phyloP scores from a whole-genome alignment of 495 filamentous ascomycete species.

The Chaetomidium leptoderma region DNA sequence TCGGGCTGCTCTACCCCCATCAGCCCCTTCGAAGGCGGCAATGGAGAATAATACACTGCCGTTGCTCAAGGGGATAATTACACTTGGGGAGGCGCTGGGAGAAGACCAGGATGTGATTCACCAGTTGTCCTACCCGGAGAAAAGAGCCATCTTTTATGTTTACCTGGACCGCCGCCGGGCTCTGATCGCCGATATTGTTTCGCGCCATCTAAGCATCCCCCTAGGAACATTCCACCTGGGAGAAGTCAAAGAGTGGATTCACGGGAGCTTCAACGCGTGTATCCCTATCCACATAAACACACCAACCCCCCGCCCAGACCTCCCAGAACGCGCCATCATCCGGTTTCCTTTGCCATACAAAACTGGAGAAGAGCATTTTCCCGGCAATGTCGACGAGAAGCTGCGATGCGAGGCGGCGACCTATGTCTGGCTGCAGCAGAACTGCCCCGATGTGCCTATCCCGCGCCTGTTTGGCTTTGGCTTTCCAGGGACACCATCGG shows the following conservation, averaged over 20 bases:
- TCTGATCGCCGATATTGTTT: background rate
- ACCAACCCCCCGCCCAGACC: background rate
- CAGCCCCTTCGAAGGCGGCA: too few relatives aligned
- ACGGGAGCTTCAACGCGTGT: slow-evolving; percentile 43
- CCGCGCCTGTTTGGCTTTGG: slow-evolving; percentile 36
- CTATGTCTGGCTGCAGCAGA: slow-evolving; percentile 36
- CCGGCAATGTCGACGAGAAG: slow-evolving; percentile 42
- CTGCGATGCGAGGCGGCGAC: slow-evolving; percentile 32
- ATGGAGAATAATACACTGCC: background rate
- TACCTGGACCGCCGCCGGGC: background rate
- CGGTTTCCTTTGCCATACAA: slow-evolving; percentile 34
- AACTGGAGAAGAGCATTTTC: slow-evolving; percentile 30
- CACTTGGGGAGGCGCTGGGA: background rate
- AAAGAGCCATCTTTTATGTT: background rate
- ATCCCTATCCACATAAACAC: slow-evolving; percentile 30
- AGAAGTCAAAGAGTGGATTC: slow-evolving; percentile 24
- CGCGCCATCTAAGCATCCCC: background rate
- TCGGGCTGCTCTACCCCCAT: too few relatives aligned
- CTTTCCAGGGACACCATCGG: slow-evolving; percentile 10
- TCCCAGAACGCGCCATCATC: slow-evolving; percentile 23
- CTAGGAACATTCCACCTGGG: background rate
- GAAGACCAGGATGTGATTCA: background rate
- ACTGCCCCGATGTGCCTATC: slow-evolving; percentile 35
- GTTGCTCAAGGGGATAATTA: background rate
- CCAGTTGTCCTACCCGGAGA: background rate